These are phyloP conservation scores for Jatropha multifida DNA, from an alignment of 441 rosid species.

Conservation along the genomic window DNA sequence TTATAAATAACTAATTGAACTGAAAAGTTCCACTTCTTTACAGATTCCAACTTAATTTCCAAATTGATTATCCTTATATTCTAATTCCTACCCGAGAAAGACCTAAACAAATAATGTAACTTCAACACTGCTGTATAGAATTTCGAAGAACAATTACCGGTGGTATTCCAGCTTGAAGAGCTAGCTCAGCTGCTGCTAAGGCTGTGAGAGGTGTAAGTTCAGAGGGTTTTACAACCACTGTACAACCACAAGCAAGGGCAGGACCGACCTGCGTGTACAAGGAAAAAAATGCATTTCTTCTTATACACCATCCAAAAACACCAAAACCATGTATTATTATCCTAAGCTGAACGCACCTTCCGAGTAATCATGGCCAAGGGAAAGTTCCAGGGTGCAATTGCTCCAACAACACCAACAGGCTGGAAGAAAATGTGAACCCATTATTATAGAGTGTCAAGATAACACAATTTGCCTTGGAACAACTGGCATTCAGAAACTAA, in stretches of 20 bases:
- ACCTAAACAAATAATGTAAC: background rate
- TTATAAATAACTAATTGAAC: background rate
- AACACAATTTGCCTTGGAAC: background rate
- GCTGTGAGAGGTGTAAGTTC: slow-evolving; percentile 97
- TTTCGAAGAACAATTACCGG: slow-evolving; percentile 55
- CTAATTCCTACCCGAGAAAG: background rate
- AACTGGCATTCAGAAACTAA: background rate
- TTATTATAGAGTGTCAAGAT: background rate
- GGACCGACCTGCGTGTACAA: slow-evolving; percentile 82
- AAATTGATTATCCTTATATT: background rate
- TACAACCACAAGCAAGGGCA: slow-evolving; percentile 99
- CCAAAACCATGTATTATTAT: slow-evolving; percentile 16
- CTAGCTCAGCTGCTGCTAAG: slow-evolving; percentile 91
- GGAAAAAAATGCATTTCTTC: slow-evolving; percentile 28
- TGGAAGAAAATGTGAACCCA: slow-evolving; percentile 28
- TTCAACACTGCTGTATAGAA: background rate
- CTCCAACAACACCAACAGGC: slow-evolving; percentile 99
- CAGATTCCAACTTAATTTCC: background rate
- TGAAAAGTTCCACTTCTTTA: no score
- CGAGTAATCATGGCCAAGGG: slow-evolving; percentile 99
- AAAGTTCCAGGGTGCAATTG: slow-evolving; percentile 97
- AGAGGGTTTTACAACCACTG: slow-evolving; percentile 94
- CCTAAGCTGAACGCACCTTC: slow-evolving; percentile 55
- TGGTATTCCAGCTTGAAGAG: slow-evolving; percentile 98
- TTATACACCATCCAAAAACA: slow-evolving; percentile 12